These are phyloP conservation scores for sunflower (Helianthus annuus) DNA, from an alignment of 129 eudicot genomes.

Conservation along the genomic window HanXRQr2.0-SUNRISE NC_035444.2:34199097-34199596, in stretches of 20 bases:
- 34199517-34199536: no score
- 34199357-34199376: neutral
- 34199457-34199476: no score
- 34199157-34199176: neutral
- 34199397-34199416: no score
- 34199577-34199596: no score
- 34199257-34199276: neutral
- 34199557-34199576: no score
- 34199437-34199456: no score
- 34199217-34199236: neutral
- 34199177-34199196: conserved; percentile 9
- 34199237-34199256: no score
- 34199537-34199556: no score
- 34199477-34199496: no score
- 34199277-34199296: neutral
- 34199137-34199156: neutral
- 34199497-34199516: no score
- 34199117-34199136: neutral
- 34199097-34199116: neutral
- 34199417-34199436: no score
- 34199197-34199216: neutral
- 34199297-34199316: neutral
- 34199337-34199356: neutral
- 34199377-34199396: neutral
- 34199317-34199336: neutral